phyloP scores from a whole-genome alignment of 164 flowering plant species.

The Pachysandra terminalis region DNA sequence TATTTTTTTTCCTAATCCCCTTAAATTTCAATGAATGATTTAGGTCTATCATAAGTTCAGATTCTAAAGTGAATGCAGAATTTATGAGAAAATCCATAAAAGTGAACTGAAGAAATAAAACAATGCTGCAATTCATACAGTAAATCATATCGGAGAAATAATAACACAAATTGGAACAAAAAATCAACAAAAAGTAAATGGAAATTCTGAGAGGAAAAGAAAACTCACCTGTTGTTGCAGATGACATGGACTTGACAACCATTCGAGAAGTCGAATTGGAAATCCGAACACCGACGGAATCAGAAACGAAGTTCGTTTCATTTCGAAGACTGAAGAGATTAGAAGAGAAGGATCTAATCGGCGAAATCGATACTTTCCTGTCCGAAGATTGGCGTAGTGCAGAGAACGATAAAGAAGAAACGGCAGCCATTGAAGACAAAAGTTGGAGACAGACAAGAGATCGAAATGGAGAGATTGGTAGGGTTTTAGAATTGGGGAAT shows the following conservation, averaged over 20 bases:
- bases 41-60: background rate
- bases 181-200: background rate
- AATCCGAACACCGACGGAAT: conserved; percentile 12
- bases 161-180: background rate
- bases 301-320: conserved; percentile 12
- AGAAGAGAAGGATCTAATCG: conserved; percentile 10
- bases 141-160: background rate
- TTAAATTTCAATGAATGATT: background rate
- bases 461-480: background rate
- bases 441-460: background rate
- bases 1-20: background rate
- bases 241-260: conserved; percentile 30
- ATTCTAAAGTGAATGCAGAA: background rate
- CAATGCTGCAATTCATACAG: background rate
- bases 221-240: conserved; percentile 25
- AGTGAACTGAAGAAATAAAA: no score
- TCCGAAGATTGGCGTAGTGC: conserved; percentile 26
- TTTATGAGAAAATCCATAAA: background rate
- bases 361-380: conserved; percentile 6
- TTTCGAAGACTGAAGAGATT: conserved; percentile 12
- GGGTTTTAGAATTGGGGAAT: conserved; percentile 3
- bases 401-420: conserved; percentile 30
- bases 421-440: conserved; percentile 28
- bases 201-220: background rate
- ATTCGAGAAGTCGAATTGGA: conserved; percentile 23